phyloP scores from a whole-genome alignment of 345 rosid genomes.

The Iberis pinnata region DNA sequence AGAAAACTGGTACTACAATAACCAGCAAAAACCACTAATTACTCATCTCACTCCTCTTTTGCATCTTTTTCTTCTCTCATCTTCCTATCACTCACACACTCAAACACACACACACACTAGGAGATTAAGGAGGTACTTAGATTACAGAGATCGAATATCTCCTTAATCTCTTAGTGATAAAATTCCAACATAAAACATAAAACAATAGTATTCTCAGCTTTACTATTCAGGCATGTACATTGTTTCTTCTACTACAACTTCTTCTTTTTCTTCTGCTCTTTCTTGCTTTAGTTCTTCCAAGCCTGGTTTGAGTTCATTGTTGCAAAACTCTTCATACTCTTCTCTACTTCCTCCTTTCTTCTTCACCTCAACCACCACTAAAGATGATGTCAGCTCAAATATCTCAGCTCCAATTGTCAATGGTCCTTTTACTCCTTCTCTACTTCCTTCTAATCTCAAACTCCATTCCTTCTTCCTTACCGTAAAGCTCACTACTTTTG shows the following conservation, averaged over 20 bases:
- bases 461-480: slow-evolving; percentile 78
- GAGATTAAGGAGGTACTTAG: too few relatives aligned
- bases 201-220: slow-evolving; percentile 17
- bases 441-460: slow-evolving; percentile 60
- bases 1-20: slow-evolving; percentile 9
- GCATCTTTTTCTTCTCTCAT: slow-evolving; percentile 3
- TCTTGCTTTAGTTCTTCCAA: slow-evolving; percentile 52
- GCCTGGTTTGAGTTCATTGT: slow-evolving; percentile 64
- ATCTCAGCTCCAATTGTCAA: slow-evolving; percentile 60
- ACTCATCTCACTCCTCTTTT: slow-evolving; percentile 9
- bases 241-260: slow-evolving; percentile 21
- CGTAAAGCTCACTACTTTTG: slow-evolving; percentile 52
- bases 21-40: slow-evolving; percentile 25
- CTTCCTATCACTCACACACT: slow-evolving; percentile 24
- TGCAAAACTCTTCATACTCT: slow-evolving; percentile 78
- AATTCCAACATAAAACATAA: neutral
- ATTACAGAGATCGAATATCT: slow-evolving; percentile 9
- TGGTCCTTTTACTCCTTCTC: slow-evolving; percentile 60
- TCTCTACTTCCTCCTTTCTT: slow-evolving; percentile 76
- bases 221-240: slow-evolving; percentile 55
- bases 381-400: slow-evolving; percentile 48
- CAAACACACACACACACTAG: neutral
- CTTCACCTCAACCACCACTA: slow-evolving; percentile 80
- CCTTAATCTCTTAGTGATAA: neutral
- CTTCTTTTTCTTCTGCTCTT: slow-evolving; percentile 30